phyloP scores from a whole-genome alignment of 768 basidiomycete species.

The Suillus discolor region DNA sequence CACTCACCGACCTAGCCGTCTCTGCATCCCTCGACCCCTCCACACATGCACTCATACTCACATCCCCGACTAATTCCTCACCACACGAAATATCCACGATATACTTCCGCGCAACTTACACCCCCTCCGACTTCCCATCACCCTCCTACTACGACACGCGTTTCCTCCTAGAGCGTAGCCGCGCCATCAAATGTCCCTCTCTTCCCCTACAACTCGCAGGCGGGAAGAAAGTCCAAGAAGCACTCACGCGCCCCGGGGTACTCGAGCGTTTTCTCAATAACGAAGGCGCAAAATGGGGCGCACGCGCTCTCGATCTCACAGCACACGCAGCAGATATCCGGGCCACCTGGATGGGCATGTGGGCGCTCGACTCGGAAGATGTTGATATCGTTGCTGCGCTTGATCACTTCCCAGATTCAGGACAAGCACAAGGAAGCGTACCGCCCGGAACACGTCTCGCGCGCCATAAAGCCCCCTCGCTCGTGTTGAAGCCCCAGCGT shows the following conservation, averaged over 20 bases:
- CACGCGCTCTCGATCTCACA: conserved; percentile 31
- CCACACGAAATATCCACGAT: conserved; percentile 78
- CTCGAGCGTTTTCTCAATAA: conserved; percentile 71
- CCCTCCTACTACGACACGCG: conserved; percentile 70
- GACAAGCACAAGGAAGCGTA: conserved; percentile 10
- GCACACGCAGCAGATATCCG: conserved; percentile 50
- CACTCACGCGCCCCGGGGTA: conserved; percentile 70
- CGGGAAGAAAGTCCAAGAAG: conserved; percentile 94
- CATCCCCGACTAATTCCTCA: conserved; percentile 5
- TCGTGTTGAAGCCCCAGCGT: conserved; percentile 96
- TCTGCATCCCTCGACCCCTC: conserved; percentile 57
- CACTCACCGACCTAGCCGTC: conserved; percentile 65
- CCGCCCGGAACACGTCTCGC: conserved; percentile 26
- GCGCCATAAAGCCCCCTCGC: conserved; percentile 40
- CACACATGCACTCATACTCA: conserved; percentile 46
- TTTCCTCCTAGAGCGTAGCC: conserved; percentile 75
- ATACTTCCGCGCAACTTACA: conserved; percentile 91
- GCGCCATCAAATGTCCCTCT: conserved; percentile 91
- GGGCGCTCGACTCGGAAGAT: conserved; percentile 59
- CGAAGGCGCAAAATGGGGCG: conserved; percentile 36
- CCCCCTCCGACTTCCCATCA: conserved; percentile 77
- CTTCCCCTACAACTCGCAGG: conserved; percentile 94
- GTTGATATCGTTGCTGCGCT: conserved; percentile 12
- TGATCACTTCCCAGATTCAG: conserved; percentile 6
- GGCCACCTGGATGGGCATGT: conserved; percentile 88